Evolutionary conservation across 2,329 filamentous ascomycete genomes (phyloP).

Genomic region (Calonectria honghensis): DNA sequence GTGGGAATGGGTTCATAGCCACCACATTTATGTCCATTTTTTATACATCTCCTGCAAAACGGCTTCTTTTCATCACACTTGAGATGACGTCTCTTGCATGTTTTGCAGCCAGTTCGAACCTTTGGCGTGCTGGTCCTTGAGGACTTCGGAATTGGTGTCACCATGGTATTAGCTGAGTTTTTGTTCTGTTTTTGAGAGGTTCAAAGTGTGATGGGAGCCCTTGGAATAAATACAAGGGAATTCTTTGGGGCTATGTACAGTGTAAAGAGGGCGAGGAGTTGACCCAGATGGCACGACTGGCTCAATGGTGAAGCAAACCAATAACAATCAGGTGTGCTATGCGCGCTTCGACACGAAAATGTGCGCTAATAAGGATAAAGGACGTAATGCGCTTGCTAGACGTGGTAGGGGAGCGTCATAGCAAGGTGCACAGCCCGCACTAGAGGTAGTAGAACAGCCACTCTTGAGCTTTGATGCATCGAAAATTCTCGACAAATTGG

Average conservation of each 20-base stretch:
- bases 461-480: background rate
- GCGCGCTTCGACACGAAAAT: background rate
- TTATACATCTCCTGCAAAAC: background rate
- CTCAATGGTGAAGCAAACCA: background rate
- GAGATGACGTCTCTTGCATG: background rate
- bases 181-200: background rate
- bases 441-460: background rate
- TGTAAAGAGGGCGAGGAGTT: background rate
- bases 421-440: background rate
- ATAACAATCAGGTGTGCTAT: background rate
- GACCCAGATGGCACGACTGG: too few relatives aligned
- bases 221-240: background rate
- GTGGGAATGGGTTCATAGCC: background rate
- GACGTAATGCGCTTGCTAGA: background rate
- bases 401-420: background rate
- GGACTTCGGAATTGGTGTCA: background rate
- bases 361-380: background rate
- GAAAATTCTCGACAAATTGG: background rate
- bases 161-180: background rate
- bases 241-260: background rate
- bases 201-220: background rate
- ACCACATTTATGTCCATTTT: background rate
- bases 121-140: background rate
- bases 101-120: slow-evolving; percentile 1
- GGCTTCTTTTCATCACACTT: slow-evolving; percentile 6